Evolutionary conservation across 306 rosid species (phyloP).

Genomic region (Echinosophora koreensis): DNA sequence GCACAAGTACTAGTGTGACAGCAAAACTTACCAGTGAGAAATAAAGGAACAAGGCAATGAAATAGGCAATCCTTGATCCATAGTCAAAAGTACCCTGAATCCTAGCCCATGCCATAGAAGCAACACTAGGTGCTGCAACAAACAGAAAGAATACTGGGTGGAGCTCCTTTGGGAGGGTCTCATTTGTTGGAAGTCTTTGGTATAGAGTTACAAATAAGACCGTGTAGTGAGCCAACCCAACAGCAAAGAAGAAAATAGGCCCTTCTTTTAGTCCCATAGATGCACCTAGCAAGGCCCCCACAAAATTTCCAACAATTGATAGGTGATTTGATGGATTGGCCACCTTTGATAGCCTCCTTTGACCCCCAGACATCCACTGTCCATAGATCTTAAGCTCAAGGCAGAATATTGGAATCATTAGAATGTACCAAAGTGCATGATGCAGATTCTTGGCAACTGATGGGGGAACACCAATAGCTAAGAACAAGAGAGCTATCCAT

Average conservation of each 20-base stretch:
- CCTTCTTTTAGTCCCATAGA: conserved; percentile 92
- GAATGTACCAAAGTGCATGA: conserved; percentile 75
- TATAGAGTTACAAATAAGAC: conserved; percentile 91
- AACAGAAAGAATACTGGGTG: conserved; percentile 94
- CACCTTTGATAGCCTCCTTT: conserved; percentile 83
- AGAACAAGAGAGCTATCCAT: conserved; percentile 83
- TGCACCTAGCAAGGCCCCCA: conserved; percentile 88
- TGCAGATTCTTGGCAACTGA: conserved; percentile 59
- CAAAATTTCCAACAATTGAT: conserved; percentile 87
- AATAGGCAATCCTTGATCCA: conserved; percentile 77
- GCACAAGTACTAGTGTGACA: neutral
- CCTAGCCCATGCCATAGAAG: conserved; percentile 93
- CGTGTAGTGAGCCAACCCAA: conserved; percentile 83
- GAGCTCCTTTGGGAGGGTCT: conserved; percentile 88
- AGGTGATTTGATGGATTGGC: conserved; percentile 91
- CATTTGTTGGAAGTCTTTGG: conserved; percentile 90
- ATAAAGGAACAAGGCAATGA: conserved; percentile 86
- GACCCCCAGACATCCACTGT: conserved; percentile 99
- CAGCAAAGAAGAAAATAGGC: conserved; percentile 86
- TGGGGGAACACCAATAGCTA: conserved; percentile 80
- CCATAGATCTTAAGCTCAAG: conserved; percentile 95
- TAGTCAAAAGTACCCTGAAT: conserved; percentile 84
- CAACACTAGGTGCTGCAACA: conserved; percentile 96
- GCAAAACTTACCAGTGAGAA: conserved; percentile 74
- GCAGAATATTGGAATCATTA: conserved; percentile 76